Base-by-base conservation (phyloP, 305 asterid species). In the Stenogyne calaminthoides region DNA sequence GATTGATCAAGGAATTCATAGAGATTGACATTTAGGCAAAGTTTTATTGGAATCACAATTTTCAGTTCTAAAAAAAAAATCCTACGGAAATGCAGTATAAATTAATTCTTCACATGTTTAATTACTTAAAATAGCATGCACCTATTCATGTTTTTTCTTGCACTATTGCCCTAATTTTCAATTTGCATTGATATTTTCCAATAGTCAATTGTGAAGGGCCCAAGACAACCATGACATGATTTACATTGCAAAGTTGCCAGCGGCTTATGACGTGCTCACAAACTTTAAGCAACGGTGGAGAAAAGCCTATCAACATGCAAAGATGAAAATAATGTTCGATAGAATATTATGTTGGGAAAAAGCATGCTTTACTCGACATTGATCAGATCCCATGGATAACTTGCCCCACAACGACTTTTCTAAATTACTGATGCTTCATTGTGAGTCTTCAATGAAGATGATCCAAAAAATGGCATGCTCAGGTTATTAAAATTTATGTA, bases 221-320 rank as follows among this genome's bases (percentile, higher is more conserved):
- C 71, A 8, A 27, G 71, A 14, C 71, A 67, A 18, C 71, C 71
- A 4, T 67, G 58, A 22, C 25, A 22, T 22, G 25, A 22, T 22
- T 22, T 22, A 25, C 58, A 52, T 18, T 52, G 58, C 60, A 67
- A 67, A 25, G 27, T 67, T 2, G 15, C 60, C 60, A 6, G 60
- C 60, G 3, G 71, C 60, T 4, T 67, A 47, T 12, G 71, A 67
- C 22, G 71, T 47, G 60, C 71, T 67, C 25, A 47, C n/a, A 2
- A 67, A 67, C 60, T 67, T 67, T 12, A 60, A 67, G 59, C 71
- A 67, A 11, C 5, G 60, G 46, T 67, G 60, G 59, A 6, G 2
- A 29, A 67, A 47, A n/a, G 60, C 44, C 46, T 12, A 25, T 25
- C 18, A 67, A 22, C 49, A 14, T 22, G 59, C 15, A 22, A 15